Evolutionary conservation across 139 green algal genomes (phyloP).

Genomic region (Haematococcus lacustris): DNA sequence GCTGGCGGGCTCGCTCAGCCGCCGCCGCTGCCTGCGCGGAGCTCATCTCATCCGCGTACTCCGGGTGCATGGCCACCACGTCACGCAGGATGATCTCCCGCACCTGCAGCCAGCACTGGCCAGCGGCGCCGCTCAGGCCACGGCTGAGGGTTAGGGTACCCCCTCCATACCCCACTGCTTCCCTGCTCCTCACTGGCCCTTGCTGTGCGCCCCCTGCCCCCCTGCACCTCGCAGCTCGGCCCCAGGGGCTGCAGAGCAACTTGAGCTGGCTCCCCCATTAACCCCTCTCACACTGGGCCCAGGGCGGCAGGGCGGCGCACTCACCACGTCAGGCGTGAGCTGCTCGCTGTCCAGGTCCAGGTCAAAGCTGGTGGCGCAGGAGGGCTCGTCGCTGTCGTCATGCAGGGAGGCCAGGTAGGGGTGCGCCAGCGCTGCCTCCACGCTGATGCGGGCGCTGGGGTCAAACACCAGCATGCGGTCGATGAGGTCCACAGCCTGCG

Average conservation of each 20-base stretch:
- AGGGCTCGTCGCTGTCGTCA: constrained; percentile 63
- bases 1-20: too few relatives aligned
- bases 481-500: constrained; percentile 68
- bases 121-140: too few relatives aligned
- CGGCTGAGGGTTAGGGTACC: too few relatives aligned
- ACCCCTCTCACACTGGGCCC: too few relatives aligned
- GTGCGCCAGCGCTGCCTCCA: constrained; percentile 68
- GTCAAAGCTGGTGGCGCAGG: constrained; percentile 28
- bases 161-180: too few relatives aligned
- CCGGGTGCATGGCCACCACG: constrained; percentile 4
- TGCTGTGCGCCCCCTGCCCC: too few relatives aligned
- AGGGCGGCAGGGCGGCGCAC: too few relatives aligned
- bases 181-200: too few relatives aligned
- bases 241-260: too few relatives aligned
- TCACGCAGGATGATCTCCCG: constrained; percentile 7
- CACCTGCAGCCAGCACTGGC: background rate
- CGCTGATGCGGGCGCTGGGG: constrained; percentile 67
- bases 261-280: too few relatives aligned
- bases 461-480: constrained; percentile 84
- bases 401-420: constrained; percentile 79
- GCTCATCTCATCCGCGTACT: background rate
- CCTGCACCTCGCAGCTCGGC: too few relatives aligned
- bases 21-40: too few relatives aligned
- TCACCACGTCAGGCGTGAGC: constrained; percentile 21
- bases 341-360: constrained; percentile 42